Base-by-base conservation (phyloP, 441 rosid species). In the Corymbia calophylla region DNA sequence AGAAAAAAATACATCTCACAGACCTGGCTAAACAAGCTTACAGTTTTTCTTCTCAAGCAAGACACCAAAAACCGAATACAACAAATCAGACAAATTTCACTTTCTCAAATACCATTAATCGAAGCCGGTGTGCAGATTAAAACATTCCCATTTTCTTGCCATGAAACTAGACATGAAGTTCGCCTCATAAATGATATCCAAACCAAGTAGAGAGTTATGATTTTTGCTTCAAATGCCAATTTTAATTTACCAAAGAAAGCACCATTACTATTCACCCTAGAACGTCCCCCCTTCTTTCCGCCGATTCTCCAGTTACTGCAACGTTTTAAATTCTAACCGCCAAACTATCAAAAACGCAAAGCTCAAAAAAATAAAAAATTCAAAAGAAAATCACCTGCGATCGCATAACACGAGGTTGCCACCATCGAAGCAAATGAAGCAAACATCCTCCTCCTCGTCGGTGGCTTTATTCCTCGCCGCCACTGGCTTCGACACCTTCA, bases 361-460 rank as follows among this genome's bases (percentile, higher is more conserved):
- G 39, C 29, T 19, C 88, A 49, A 70, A 18, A 11, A 49, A 35
- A 66, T 29, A 39, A 35, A 31, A 10, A 64, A 64, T 47, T 35
- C 47, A 29, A 54, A 47, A 66, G 51, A 3, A n/a, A 60, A 97
- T 88, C 91, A 98, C 99, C 98, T 93, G 90, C 99, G 99, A 96
- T 98, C 99, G 88, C 99, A 98, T 53, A 98, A 97, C 91, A 98
- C 99, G 51, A 98, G 97, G 89, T 95, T 95, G 64, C 99, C 99
- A 62, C 99, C 99, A 91, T 98, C 99, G 88, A 98, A 98, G 94
- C 99, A 98, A 56, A 98, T 97, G 88, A 98, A 98, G 87, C 99
- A 98, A 90, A 98, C 99, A 90, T 98, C 99, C 86, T 98, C 92
- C 35, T 91, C 92, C 15, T 91, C 91, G 39, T 88, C 99, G 87